Base-by-base conservation (phyloP, 768 basidiomycete genomes). In the Auricularia auricula-judae region DNA sequence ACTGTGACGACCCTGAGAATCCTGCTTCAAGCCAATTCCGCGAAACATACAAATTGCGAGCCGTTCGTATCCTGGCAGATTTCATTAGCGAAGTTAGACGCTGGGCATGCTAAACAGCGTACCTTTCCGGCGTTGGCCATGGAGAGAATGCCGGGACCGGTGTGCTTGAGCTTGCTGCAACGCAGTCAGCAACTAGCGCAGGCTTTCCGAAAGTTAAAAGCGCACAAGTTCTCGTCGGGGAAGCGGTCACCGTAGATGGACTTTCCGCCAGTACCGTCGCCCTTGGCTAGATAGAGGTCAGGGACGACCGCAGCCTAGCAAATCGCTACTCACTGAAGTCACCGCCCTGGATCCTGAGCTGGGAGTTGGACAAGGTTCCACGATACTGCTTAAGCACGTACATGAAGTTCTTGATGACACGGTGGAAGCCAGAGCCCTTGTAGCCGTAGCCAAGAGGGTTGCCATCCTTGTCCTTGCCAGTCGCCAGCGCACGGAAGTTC, bases 391-490 rank as follows among this genome's bases (percentile, higher is more conserved):
- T 56, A 64, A 53, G 65, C 54, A 65, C 71, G 11, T 64, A 87
- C 93, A 96, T 96, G 77, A 96, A 96, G 70, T 89, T 80, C 76
- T 92, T 91, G 74, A 97, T 96, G 66, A 98, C 85, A 73, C 95
- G 89, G 78, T 99, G 96, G 86, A 99, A 99, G 69, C 87, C 87
- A 66, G 93, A 94, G 54, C 92, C 94, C 76, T 96, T 89, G 83
- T 93, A 99, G 10, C 95, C 94, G 72, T 82, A 96, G 18, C 87
- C 93, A 63, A 89, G 83, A 18, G 85, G 84, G 1, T 81, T 81
- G 66, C 90, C 91, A 65, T 89, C 85, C 78, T 88, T 91, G 69
- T 82, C 84, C 70, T 85, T 80, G 65, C 95, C 91, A 43, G 93
- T 91, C 12, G 91, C 80, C 69, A 99, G 82, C 60, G 93, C 92